Evolutionary conservation across 495 filamentous ascomycete genomes (phyloP).

Genomic region (Aspergillus panamensis): DNA sequence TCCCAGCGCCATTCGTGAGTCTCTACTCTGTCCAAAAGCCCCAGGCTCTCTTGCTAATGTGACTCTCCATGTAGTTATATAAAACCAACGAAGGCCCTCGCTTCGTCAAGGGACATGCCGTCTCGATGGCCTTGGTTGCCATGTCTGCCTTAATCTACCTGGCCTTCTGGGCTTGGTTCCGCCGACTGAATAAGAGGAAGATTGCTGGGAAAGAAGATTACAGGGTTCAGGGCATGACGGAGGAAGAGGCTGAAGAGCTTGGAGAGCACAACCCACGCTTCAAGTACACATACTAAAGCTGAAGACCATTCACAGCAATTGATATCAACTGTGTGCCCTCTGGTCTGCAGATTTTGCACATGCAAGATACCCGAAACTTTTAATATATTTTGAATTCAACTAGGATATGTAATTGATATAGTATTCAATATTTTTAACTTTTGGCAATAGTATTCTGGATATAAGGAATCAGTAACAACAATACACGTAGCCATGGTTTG

Average conservation of each 20-base stretch:
- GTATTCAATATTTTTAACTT: too few relatives aligned
- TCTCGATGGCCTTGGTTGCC: slow-evolving; percentile 11
- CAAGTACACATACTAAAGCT: slow-evolving; percentile 5
- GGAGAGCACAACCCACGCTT: slow-evolving; percentile 14
- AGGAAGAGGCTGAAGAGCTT: slow-evolving; percentile 13
- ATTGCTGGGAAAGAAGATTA: slow-evolving; percentile 6
- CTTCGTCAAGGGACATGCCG: slow-evolving; percentile 11
- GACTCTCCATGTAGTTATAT: background rate
- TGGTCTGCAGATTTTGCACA: too few relatives aligned
- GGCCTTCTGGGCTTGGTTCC: slow-evolving; percentile 14
- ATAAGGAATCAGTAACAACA: too few relatives aligned
- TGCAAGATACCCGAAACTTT: too few relatives aligned
- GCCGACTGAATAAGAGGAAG: slow-evolving; percentile 4
- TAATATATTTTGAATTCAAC: too few relatives aligned
- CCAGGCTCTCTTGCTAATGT: background rate
- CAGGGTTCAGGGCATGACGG: slow-evolving; percentile 1
- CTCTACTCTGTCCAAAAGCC: background rate
- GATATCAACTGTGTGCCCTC: too few relatives aligned
- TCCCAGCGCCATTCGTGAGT: slow-evolving; percentile 17
- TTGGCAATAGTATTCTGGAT: too few relatives aligned
- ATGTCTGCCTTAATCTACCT: slow-evolving; percentile 14
- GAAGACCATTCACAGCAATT: too few relatives aligned
- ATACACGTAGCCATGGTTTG: too few relatives aligned
- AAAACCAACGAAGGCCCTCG: slow-evolving; percentile 11
- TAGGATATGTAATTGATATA: too few relatives aligned